A percentile compares a stretch with the other conserved stretches of the same genome.
Evolutionary conservation across 805 yeast species (phyloP).

Genomic region (Kazachstania psychrophila): DNA sequence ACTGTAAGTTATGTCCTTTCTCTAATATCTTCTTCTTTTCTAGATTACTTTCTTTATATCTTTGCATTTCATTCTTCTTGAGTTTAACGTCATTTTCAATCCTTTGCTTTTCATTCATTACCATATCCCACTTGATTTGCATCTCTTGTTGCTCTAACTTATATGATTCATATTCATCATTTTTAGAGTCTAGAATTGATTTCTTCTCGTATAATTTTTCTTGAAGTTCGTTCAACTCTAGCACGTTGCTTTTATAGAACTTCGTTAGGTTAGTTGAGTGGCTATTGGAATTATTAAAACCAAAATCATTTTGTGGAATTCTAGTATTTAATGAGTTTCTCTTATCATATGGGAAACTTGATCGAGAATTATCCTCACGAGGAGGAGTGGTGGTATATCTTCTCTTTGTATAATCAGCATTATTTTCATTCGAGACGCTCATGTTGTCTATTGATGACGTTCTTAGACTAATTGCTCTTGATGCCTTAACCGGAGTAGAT

Average conservation of each 20-base stretch:
- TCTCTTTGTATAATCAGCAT: conserved; percentile 3
- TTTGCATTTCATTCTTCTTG: conserved; percentile 27
- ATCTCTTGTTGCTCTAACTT: conserved; percentile 15
- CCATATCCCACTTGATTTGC: conserved; percentile 22
- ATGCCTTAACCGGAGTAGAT: conserved; percentile 4
- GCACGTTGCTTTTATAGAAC: conserved; percentile 26
- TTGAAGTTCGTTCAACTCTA: conserved; percentile 25
- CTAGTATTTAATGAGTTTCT: not conserved
- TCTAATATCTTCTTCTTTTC: conserved; percentile 19
- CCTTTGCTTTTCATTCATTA: conserved; percentile 21
- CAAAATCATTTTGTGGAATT: not conserved
- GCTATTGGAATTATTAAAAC: not conserved
- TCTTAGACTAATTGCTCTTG: conserved; percentile 1
- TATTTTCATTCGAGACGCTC: not conserved
- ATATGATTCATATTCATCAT: conserved; percentile 17
- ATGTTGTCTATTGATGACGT: conserved; percentile 1
- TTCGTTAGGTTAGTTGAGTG: conserved; percentile 17
- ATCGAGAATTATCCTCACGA: not conserved
- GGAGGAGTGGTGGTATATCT: conserved; percentile 11
- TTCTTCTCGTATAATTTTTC: conserved; percentile 21
- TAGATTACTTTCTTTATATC: conserved; percentile 23
- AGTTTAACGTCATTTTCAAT: conserved; percentile 23
- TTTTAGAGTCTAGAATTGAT: conserved; percentile 16
- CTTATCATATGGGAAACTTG: not conserved
- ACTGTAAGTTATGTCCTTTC: conserved; percentile 29